Base-by-base conservation (phyloP, 345 rosid species). In the Lepidium africanum region DNA sequence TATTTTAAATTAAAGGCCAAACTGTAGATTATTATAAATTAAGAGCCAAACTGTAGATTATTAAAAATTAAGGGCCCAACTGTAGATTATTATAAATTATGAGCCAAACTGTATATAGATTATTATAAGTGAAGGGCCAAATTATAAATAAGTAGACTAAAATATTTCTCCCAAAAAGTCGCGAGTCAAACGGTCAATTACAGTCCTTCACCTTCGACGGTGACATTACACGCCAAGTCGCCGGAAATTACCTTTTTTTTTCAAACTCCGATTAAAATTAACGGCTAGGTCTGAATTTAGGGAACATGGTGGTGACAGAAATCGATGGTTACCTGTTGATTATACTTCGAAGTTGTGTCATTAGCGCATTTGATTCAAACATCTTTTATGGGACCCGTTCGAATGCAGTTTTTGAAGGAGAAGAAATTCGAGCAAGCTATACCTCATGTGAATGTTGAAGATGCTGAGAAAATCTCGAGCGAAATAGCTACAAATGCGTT, bases 401-500 rank as follows among this genome's bases (percentile, higher is more conserved):
- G 32, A 27, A 27, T 27, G 67, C 78, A 85, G 90, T 83, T 81
- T 63, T 55, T 85, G 50, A 80, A 69, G 63, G 90, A 85, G 76
- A 83, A 81, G 74, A 80, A 74, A 17, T 85, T 81, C 75, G 60
- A 83, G 77, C 86, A 83, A 67, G 59, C 56, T 19, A 74, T 83
- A 59, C 64, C 83, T 9, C 66, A 70, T 4, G 81, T 64, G 79
- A 83, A 76, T 61, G 80, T 83, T 67, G 85, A 76, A 49, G 83
- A 81, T n/a, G 82, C 71, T 3, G 65, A 77, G 54, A 59, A 75
- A 17, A 82, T 85, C 9, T 57, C 84, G 6, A 43, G 70, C 10
- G 86, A 81, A 49, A 80, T 78, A 73, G 81, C 84, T 42, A 69
- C 86, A 16, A 58, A 75, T 10, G 75, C 86, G n/a, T 56, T 83